Base-by-base conservation (phyloP, 495 filamentous ascomycete genomes). In the Astrothelium subdiscretum region DNA sequence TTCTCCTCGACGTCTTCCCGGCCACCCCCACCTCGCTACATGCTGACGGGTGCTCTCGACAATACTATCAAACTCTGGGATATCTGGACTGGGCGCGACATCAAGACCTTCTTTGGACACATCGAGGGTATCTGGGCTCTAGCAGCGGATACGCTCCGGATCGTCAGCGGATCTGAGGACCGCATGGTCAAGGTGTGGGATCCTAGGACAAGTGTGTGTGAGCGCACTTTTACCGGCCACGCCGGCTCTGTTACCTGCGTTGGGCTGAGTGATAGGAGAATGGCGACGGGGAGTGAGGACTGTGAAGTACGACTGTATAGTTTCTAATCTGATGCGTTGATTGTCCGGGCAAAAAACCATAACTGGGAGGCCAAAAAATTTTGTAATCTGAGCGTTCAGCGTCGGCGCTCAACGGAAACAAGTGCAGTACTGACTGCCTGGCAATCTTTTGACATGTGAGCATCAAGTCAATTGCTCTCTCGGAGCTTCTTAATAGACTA, bases 151-250 rank as follows among this genome's bases (percentile, higher is more conserved):
- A 91, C 88, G 0, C 78, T 99, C 35, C 84, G 94, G 18, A 83
- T 96, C 31, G 90, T 97, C 35, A 88, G 86, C 59, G 94, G 92
- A 12, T 87, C 89, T 35, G 87, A 97, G 73, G 94, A 99, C 74
- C 84, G 88, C 40, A 97, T 92, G 85, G 88, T 96, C 72, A 97
- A 97, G 72, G 87, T 95, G 40, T 98, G 95, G 95, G 92, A 97
- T 75, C 85, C 92, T 31, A 78, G 90, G 67, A 90, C 88, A 13
- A 92, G 95, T 3, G 90, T 86, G 64, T 96, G 91, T 71, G 90
- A 96, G 72, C 79, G 90, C 42, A 97, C 92, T 1, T 92, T 94
- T 67, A 87, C 88, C 20, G 92, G 91, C 1, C 95, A 97, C 69
- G 79, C 84, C 8, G 91, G 88, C 0, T 90, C 95, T 0, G 90